Conservation (phyloP, 805 yeast genomes). For the Ogataea angusta region DNA sequence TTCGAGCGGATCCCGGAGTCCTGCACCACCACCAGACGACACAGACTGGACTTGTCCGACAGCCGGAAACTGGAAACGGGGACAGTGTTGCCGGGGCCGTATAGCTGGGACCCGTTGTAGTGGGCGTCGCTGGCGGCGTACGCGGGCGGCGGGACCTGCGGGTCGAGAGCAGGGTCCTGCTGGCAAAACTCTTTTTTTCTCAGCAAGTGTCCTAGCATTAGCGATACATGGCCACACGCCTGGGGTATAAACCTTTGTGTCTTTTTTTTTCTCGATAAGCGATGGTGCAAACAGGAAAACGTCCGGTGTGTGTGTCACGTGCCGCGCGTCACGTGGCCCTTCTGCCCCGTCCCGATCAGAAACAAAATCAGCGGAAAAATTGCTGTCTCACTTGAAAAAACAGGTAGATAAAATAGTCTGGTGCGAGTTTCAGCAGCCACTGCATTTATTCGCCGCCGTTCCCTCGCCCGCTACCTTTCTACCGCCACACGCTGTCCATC, state of each 20-base stretch:
- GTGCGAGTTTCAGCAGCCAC: neutral
- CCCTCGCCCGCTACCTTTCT: neutral
- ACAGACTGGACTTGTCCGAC: slow-evolving; percentile 27
- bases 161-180: slow-evolving; percentile 1
- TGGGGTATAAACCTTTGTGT: neutral
- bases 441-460: neutral
- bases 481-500: neutral
- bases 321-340: neutral
- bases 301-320: neutral
- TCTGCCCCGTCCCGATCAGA: neutral
- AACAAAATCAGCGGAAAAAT: neutral
- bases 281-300: neutral
- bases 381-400: neutral
- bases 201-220: slow-evolving; percentile 8
- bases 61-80: slow-evolving; percentile 21
- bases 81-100: slow-evolving; percentile 34
- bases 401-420: neutral
- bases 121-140: slow-evolving; percentile 37
- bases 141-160: slow-evolving; percentile 4
- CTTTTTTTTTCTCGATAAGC: slow-evolving; percentile 5
- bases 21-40: slow-evolving; percentile 46
- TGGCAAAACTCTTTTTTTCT: slow-evolving; percentile 5
- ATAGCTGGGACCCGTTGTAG: slow-evolving; percentile 44
- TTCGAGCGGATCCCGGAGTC: slow-evolving; percentile 49
- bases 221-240: slow-evolving; percentile 1